Conservation (phyloP, 2,329 filamentous ascomycete species). For the Colletotrichum coccodes region DNA sequence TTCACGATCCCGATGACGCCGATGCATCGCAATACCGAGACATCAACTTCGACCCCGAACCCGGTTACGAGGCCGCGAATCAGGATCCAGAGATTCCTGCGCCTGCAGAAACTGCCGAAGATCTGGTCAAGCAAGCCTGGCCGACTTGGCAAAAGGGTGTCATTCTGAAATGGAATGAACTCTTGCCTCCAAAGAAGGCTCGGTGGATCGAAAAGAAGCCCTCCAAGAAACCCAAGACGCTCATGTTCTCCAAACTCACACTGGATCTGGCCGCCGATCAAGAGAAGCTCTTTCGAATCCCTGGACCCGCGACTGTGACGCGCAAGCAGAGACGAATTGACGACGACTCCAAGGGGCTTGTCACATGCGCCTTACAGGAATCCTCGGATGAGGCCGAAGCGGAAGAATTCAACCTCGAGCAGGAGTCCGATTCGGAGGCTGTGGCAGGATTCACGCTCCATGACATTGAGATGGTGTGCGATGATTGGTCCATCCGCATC, state of each 20-base stretch:
- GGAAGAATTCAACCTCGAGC: slow-evolving; percentile 57
- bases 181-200: slow-evolving; percentile 84
- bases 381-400: slow-evolving; percentile 52
- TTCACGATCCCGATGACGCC: slow-evolving; percentile 50
- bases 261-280: slow-evolving; percentile 89
- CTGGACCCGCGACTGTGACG: slow-evolving; percentile 63
- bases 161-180: slow-evolving; percentile 81
- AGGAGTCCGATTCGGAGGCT: slow-evolving; percentile 68
- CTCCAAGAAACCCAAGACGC: slow-evolving; percentile 79
- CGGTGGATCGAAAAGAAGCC: slow-evolving; percentile 83
- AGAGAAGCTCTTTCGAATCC: slow-evolving; percentile 85
- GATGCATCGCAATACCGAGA: slow-evolving; percentile 50
- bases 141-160: slow-evolving; percentile 82
- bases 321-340: slow-evolving; percentile 68
- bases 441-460: slow-evolving; percentile 80
- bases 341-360: slow-evolving; percentile 57
- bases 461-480: slow-evolving; percentile 86
- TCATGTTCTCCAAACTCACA: slow-evolving; percentile 88
- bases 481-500: slow-evolving; percentile 82
- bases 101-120: slow-evolving; percentile 77
- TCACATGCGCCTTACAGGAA: slow-evolving; percentile 55
- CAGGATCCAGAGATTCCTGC: slow-evolving; percentile 73
- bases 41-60: slow-evolving; percentile 59
- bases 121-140: slow-evolving; percentile 82
- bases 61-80: slow-evolving; percentile 58